Percentiles rank a stretch among this genome's conserved stretches.
phyloP scores from a whole-genome alignment of 371 early-diverging fungal species.

The Lichtheimia ramosa region DNA sequence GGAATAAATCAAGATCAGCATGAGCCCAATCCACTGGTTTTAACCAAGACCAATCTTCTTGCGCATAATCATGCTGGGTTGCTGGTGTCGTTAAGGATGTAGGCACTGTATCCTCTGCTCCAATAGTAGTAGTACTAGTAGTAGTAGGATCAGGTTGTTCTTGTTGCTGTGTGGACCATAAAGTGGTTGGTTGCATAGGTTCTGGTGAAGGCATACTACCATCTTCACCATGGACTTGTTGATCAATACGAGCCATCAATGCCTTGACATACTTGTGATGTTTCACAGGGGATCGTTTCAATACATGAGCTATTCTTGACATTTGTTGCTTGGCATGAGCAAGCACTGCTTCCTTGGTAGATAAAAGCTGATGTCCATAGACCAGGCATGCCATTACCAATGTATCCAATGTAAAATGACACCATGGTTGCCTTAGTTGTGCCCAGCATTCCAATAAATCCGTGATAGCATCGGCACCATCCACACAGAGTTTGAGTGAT shows the following conservation, averaged over 20 bases:
- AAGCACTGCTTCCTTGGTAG: neutral
- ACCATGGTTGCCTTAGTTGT: constrained; percentile 43
- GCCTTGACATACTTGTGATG: constrained; percentile 39
- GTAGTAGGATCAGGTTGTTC: too few relatives aligned
- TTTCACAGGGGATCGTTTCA: constrained; percentile 32
- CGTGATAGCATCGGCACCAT: constrained; percentile 34
- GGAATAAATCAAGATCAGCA: constrained; percentile 15
- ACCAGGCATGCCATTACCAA: constrained; percentile 37
- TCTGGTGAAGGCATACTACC: neutral
- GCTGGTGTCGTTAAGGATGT: constrained; percentile 2
- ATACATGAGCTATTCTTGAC: constrained; percentile 22
- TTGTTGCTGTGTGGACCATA: neutral
- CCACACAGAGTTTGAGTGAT: constrained; percentile 28
- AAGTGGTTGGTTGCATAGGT: neutral
- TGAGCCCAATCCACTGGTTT: constrained; percentile 6
- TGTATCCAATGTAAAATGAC: constrained; percentile 50
- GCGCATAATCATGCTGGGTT: neutral
- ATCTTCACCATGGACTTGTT: constrained; percentile 6
- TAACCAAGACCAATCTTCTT: constrained; percentile 12
- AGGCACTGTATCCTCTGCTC: neutral
- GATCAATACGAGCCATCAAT: constrained; percentile 27
- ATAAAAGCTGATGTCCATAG: constrained; percentile 22
- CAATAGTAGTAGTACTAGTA: too few relatives aligned
- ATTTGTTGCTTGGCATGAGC: constrained; percentile 25
- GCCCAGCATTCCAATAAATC: constrained; percentile 43